A percentile compares a stretch with the other conserved stretches of the same genome.
Evolutionary conservation across 768 basidiomycete species (phyloP).

Genomic region (Cantharellus anzutake): DNA sequence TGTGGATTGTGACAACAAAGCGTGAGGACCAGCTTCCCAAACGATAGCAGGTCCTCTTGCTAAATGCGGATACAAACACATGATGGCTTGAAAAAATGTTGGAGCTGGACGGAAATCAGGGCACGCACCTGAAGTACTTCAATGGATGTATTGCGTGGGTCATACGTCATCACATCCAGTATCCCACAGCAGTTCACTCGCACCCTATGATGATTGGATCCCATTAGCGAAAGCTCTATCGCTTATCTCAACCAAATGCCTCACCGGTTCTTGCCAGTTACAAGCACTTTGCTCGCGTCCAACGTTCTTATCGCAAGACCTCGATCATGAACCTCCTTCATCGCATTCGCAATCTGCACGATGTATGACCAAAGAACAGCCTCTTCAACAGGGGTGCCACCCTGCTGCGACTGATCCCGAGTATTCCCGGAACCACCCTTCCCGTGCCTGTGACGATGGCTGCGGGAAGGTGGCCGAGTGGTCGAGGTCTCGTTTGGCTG

Average conservation of each 20-base stretch:
- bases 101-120: background rate
- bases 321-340: conserved; percentile 68
- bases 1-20: conserved; percentile 51
- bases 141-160: conserved; percentile 37
- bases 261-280: conserved; percentile 80
- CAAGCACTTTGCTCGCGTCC: conserved; percentile 70
- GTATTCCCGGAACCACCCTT: background rate
- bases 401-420: conserved; percentile 2
- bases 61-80: conserved; percentile 9
- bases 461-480: conserved; percentile 11
- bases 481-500: conserved; percentile 29
- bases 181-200: conserved; percentile 78
- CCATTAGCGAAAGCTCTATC: background rate
- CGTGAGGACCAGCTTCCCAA: conserved; percentile 68
- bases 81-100: background rate
- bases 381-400: conserved; percentile 40
- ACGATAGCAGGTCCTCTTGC: conserved; percentile 77
- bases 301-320: conserved; percentile 66
- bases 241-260: background rate
- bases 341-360: conserved; percentile 71
- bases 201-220: conserved; percentile 26
- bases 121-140: conserved; percentile 28
- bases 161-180: conserved; percentile 68
- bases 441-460: conserved; percentile 1
- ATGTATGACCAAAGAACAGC: conserved; percentile 83